Conservation (phyloP, 108 stramenopile genomes). For the Cylindrotheca fusiformis region DNA sequence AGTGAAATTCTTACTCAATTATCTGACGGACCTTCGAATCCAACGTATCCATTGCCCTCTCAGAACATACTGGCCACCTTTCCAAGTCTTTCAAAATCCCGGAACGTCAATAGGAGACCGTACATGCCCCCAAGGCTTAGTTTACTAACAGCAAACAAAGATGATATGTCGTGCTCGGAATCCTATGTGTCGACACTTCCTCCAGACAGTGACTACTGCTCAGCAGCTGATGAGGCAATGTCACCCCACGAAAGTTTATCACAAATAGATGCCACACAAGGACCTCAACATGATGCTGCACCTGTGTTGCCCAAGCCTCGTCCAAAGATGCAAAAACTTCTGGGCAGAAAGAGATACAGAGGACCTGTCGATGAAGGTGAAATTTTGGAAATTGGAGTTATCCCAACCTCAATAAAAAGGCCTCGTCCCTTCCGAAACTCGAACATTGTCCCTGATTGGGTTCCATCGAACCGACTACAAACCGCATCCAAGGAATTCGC, state of each 20-base stretch:
- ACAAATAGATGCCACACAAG: background rate
- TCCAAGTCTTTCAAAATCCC: too few species aligned
- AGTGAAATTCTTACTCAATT: too few species aligned
- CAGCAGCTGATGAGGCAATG: background rate
- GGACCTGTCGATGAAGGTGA: background rate
- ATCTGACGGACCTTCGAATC: too few species aligned
- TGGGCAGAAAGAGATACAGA: background rate
- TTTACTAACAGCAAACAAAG: too few species aligned
- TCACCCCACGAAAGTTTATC: background rate
- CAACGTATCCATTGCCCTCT: too few species aligned
- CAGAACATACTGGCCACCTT: too few species aligned
- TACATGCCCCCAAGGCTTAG: too few species aligned
- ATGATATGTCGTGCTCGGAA: too few species aligned
- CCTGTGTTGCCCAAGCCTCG: background rate
- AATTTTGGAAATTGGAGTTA: background rate
- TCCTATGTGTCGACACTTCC: conserved; percentile 19
- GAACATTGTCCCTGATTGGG: conserved; percentile 17
- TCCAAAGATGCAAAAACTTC: background rate
- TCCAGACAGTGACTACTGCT: conserved; percentile 15
- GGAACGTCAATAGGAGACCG: too few species aligned
- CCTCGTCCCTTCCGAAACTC: background rate
- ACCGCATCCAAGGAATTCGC: conserved; percentile 4
- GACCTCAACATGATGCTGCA: background rate
- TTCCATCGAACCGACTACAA: conserved; percentile 11
- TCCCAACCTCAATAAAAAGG: background rate